Evolutionary conservation across 192 early-diverging fungal genomes (phyloP).

Genomic region (Podila verticillata): DNA sequence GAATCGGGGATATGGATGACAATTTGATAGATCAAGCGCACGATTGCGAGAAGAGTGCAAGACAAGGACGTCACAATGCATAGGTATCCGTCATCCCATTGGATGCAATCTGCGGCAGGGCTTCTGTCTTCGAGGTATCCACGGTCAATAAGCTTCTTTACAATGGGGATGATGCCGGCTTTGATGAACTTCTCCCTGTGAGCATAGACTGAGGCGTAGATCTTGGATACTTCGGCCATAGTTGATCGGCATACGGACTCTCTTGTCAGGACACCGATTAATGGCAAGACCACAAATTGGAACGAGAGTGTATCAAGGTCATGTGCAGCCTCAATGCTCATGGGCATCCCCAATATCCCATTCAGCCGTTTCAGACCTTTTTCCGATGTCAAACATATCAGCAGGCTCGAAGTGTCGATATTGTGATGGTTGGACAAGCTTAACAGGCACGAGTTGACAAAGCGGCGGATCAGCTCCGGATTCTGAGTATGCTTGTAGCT

Average conservation of each 20-base stretch:
- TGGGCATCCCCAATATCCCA: slow-evolving; percentile 26
- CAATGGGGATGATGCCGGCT: slow-evolving; percentile 27
- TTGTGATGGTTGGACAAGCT: slow-evolving; percentile 47
- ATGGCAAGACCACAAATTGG: slow-evolving; percentile 48
- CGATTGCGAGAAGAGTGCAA: slow-evolving; percentile 43
- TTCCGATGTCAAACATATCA: slow-evolving; percentile 8
- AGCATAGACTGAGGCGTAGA: slow-evolving; percentile 41
- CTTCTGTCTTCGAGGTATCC: slow-evolving; percentile 26
- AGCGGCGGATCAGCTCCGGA: slow-evolving; percentile 4
- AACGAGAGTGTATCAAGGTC: slow-evolving; percentile 19
- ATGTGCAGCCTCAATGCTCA: slow-evolving; percentile 37
- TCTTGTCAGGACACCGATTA: slow-evolving; percentile 53
- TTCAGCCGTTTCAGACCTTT: slow-evolving; percentile 22
- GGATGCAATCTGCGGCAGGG: neutral
- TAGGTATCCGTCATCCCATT: slow-evolving; percentile 7
- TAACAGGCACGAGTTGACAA: slow-evolving; percentile 45
- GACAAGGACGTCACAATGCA: slow-evolving; percentile 18
- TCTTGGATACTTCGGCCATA: slow-evolving; percentile 27
- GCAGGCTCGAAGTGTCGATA: slow-evolving; percentile 25
- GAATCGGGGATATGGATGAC: slow-evolving; percentile 38
- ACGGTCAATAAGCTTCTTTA: slow-evolving; percentile 27
- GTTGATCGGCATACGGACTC: slow-evolving; percentile 34
- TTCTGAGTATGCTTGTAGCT: too few relatives aligned
- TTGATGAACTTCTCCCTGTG: slow-evolving; percentile 20
- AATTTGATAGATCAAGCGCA: slow-evolving; percentile 44